A percentile compares a stretch with the other conserved stretches of the same genome.
Evolutionary conservation across 352 stramenopile genomes (phyloP).

Genomic region (Pythium biforme): DNA sequence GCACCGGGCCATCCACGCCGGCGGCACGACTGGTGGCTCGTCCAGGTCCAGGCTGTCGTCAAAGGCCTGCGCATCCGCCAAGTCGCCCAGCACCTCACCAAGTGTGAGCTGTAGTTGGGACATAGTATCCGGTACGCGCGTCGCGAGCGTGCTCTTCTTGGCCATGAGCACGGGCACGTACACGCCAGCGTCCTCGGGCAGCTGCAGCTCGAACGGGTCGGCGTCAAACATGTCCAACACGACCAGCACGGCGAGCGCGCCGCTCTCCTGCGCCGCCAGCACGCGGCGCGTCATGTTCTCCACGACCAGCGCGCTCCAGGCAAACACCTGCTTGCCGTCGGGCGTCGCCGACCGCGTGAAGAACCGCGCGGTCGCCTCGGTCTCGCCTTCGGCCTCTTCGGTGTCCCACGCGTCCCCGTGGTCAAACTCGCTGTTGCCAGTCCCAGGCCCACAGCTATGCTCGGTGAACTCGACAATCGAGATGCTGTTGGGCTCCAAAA

Average conservation of each 20-base stretch:
- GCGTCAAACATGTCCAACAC: conserved; percentile 61
- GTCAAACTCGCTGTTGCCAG: background rate
- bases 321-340: conserved; percentile 16
- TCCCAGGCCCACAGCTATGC: conserved; percentile 1
- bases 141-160: conserved; percentile 23
- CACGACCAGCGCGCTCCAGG: conserved; percentile 40
- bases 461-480: conserved; percentile 23
- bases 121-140: conserved; percentile 8
- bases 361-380: background rate
- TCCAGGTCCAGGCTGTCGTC: conserved; percentile 19
- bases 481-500: conserved; percentile 26
- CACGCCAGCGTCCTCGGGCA: conserved; percentile 47
- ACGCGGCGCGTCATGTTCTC: conserved; percentile 46
- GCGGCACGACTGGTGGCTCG: conserved; percentile 6
- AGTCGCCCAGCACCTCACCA: conserved; percentile 29
- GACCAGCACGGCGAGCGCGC: conserved; percentile 53
- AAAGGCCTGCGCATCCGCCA: conserved; percentile 14
- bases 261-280: conserved; percentile 57
- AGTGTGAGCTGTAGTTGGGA: no score
- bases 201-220: conserved; percentile 53
- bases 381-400: background rate
- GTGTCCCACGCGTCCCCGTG: conserved; percentile 1
- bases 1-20: conserved; percentile 37
- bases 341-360: conserved; percentile 24
- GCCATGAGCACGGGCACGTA: conserved; percentile 77